Percentiles rank a stretch among this genome's conserved stretches.
Evolutionary conservation across 768 basidiomycete species (phyloP).

Genomic region (Austroboletus eburneus): DNA sequence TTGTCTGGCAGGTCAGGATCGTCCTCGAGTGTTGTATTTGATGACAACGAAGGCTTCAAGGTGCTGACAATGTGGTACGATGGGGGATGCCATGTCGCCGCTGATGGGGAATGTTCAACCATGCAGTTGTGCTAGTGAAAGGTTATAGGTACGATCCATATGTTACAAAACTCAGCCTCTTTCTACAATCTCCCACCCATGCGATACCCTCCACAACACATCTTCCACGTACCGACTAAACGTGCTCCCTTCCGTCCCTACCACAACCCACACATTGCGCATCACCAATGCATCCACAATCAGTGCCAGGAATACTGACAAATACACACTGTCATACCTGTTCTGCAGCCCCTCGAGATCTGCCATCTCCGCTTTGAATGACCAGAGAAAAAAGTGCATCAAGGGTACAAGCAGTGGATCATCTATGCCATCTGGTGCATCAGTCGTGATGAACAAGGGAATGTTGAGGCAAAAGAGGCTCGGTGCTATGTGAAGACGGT

Average conservation of each 20-base stretch:
- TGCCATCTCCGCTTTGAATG: slow-evolving; percentile 38
- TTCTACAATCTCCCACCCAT: slow-evolving; percentile 47
- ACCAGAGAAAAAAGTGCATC: slow-evolving; percentile 46
- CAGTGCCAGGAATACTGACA: slow-evolving; percentile 50
- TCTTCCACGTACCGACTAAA: slow-evolving; percentile 69
- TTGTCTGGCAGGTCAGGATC: slow-evolving; percentile 34
- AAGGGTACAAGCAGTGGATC: slow-evolving; percentile 46
- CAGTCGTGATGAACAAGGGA: slow-evolving; percentile 66
- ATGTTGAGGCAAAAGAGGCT: slow-evolving; percentile 43
- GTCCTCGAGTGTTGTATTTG: slow-evolving; percentile 12
- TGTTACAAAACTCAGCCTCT: no score
- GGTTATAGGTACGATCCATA: no score
- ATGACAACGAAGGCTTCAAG: slow-evolving; percentile 10
- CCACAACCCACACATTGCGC: slow-evolving; percentile 50
- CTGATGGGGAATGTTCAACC: no score
- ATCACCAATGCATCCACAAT: slow-evolving; percentile 72
- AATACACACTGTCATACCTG: slow-evolving; percentile 43
- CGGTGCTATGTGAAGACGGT: slow-evolving; percentile 32
- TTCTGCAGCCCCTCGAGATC: slow-evolving; percentile 38
- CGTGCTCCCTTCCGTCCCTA: slow-evolving; percentile 72
- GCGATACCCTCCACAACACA: slow-evolving; percentile 61
- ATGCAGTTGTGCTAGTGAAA: no score
- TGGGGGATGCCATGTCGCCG: slow-evolving; percentile 34
- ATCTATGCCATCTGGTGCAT: slow-evolving; percentile 37
- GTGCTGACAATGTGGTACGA: slow-evolving; percentile 24